Evolutionary conservation across 2,329 filamentous ascomycete genomes (phyloP).

Genomic region (Dichotomopilus funicola): DNA sequence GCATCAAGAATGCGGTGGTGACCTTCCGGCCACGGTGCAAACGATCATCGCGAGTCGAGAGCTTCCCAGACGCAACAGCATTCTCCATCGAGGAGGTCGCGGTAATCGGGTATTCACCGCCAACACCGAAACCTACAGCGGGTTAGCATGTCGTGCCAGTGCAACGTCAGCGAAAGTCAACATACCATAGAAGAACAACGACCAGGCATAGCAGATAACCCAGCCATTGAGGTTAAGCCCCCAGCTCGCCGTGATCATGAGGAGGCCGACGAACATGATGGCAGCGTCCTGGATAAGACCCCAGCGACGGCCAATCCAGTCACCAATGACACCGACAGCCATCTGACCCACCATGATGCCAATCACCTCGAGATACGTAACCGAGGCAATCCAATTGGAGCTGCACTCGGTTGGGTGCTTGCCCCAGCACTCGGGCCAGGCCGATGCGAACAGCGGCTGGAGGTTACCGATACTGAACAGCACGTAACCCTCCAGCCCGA

Average conservation of each 20-base stretch:
- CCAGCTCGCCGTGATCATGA: slow-evolving; percentile 91
- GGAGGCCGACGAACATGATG: slow-evolving; percentile 88
- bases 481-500: slow-evolving; percentile 91
- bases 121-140: slow-evolving; percentile 51
- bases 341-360: slow-evolving; percentile 95
- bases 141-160: slow-evolving; percentile 2
- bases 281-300: slow-evolving; percentile 90
- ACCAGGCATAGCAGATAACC: slow-evolving; percentile 96
- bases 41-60: slow-evolving; percentile 87
- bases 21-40: slow-evolving; percentile 94
- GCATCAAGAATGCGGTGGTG: slow-evolving; percentile 94
- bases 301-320: slow-evolving; percentile 84
- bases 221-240: slow-evolving; percentile 81
- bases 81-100: slow-evolving; percentile 94
- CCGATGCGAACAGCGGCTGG: slow-evolving; percentile 68
- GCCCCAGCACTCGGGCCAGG: slow-evolving; percentile 76
- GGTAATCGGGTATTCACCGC: slow-evolving; percentile 94
- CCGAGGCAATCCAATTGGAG: slow-evolving; percentile 71
- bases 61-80: slow-evolving; percentile 73
- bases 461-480: slow-evolving; percentile 96
- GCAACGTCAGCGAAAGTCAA: background rate
- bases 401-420: slow-evolving; percentile 57
- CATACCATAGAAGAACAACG: slow-evolving; percentile 82
- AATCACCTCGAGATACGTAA: slow-evolving; percentile 87
- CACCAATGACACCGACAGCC: slow-evolving; percentile 65